Conservation (phyloP, 495 filamentous ascomycete species). For the Baudoinia panamericana region DNA sequence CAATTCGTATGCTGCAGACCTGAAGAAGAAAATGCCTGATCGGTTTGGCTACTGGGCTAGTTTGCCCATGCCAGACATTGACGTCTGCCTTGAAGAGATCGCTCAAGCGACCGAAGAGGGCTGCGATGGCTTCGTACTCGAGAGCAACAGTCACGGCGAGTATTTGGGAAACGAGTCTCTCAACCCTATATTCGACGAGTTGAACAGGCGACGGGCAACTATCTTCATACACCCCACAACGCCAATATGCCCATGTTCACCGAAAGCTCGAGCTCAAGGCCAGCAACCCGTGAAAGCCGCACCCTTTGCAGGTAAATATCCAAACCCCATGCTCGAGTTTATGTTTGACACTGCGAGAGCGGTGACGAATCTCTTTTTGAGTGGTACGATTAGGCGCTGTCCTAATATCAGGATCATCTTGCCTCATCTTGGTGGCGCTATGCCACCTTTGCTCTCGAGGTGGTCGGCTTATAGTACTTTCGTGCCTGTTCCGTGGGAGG, state of each 20-base stretch:
- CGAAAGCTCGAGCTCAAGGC: conserved; percentile 10
- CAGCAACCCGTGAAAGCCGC: conserved; percentile 13
- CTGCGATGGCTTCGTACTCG: conserved; percentile 38
- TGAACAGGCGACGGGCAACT: conserved; percentile 24
- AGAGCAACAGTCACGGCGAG: conserved; percentile 36
- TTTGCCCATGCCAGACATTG: conserved; percentile 37
- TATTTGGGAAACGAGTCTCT: conserved; percentile 39
- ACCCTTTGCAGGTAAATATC: conserved; percentile 23
- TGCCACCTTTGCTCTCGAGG: conserved; percentile 36
- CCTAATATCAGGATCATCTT: conserved; percentile 36
- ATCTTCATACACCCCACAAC: conserved; percentile 44
- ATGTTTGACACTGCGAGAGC: conserved; percentile 42
- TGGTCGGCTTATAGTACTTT: conserved; percentile 29
- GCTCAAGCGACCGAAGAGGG: conserved; percentile 29
- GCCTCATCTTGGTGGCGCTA: conserved; percentile 37
- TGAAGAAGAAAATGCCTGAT: conserved; percentile 29
- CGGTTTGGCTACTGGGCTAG: conserved; percentile 40
- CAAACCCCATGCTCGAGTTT: conserved; percentile 42
- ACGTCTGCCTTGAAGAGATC: conserved; percentile 34
- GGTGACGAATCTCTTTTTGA: conserved; percentile 37
- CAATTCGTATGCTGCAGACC: conserved; percentile 33
- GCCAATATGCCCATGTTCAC: conserved; percentile 18
- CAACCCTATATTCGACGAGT: conserved; percentile 30
- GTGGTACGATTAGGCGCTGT: conserved; percentile 34
- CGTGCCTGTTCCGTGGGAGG: conserved; percentile 15